Evolutionary conservation across 139 green algal species (phyloP).

Genomic region (Chlamydomonas applanata): DNA sequence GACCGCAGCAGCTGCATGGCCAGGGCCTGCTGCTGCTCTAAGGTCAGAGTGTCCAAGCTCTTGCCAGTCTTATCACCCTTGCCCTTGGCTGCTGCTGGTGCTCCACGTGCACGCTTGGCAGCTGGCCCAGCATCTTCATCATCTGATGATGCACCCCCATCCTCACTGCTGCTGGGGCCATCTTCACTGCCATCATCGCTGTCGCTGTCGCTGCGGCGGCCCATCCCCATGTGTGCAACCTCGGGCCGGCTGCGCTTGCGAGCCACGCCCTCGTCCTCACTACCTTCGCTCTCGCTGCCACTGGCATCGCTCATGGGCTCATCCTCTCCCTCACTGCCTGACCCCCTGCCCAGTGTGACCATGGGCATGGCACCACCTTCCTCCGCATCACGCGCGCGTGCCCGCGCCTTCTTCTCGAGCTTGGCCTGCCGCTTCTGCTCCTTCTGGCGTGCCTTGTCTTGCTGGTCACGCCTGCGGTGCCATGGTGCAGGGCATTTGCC

Average conservation of each 20-base stretch:
- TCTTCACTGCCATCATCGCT: conserved; percentile 17
- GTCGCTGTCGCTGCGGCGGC: conserved; percentile 1
- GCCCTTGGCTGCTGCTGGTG: neutral
- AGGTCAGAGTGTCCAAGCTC: conserved; percentile 14
- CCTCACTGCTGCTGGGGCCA: neutral
- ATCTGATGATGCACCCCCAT: neutral
- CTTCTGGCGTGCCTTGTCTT: conserved; percentile 40
- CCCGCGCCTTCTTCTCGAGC: conserved; percentile 41
- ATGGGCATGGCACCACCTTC: neutral
- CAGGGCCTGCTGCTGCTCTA: conserved; percentile 66
- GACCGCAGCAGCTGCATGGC: conserved; percentile 56
- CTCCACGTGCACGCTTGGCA: neutral
- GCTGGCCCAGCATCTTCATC: conserved; percentile 2
- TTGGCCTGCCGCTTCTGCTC: conserved; percentile 39
- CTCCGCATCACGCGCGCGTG: conserved; percentile 6
- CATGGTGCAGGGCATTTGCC: no score
- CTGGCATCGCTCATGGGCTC: neutral
- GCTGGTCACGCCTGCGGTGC: conserved; percentile 16
- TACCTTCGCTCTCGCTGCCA: conserved; percentile 1
- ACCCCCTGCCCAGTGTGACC: neutral
- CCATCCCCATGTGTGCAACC: neutral
- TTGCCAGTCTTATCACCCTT: conserved; percentile 13
- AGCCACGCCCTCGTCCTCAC: no score
- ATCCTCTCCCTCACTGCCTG: neutral
- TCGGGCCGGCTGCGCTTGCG: neutral